Evolutionary conservation across 306 rosid genomes (phyloP), one percentile per base, ranked within the genome.

Genomic region (Arachis stenosperma): DNA sequence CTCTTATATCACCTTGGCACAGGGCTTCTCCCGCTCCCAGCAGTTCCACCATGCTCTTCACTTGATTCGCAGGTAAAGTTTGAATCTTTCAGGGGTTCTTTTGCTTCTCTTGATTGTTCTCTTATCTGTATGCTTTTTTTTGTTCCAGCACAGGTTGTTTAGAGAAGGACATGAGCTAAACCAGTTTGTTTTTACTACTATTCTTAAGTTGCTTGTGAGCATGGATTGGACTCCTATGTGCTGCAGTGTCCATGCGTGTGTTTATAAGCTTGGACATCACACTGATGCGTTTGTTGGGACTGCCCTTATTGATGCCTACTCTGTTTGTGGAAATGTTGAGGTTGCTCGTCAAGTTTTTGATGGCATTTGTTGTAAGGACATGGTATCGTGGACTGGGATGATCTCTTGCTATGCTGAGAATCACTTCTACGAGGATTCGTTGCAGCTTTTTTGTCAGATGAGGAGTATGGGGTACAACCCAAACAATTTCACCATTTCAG

Each of bases 351-450:
- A 30, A 42, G 71, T 79, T 50, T 79, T 79, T 2, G 39, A 73
- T 60, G 70, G 59, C 0, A 66, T 79, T 79, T 41, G 3, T 67
- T 66, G 9, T 61, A 67, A 79, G 70, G 83, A 73, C 46, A 59
- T 79, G 83, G 79, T 79, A 2, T 79, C 78, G 40, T 79, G 79
- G 83, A 79, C 79, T 79, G 83, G 83, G 13, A 79, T 79, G 83
- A 36, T 79, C 7, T 75, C 75, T 73, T 79, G 78, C 57, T 79
- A 79, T 67, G 75, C 79, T 67, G 75, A 79, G 53, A 79, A 79
- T 60, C 46, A 17, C 30, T 79, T 11, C 55, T 63, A 67, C 43
- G 12, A 59, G 44, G 75, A 79, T 12, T 60, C 79, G 0, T 51
- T 79, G 56, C 65, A 50, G 12, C 70, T 73, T 30, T 79, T 73